phyloP scores from a whole-genome alignment of 345 rosid genomes.

The Erodium maritimum region DNA sequence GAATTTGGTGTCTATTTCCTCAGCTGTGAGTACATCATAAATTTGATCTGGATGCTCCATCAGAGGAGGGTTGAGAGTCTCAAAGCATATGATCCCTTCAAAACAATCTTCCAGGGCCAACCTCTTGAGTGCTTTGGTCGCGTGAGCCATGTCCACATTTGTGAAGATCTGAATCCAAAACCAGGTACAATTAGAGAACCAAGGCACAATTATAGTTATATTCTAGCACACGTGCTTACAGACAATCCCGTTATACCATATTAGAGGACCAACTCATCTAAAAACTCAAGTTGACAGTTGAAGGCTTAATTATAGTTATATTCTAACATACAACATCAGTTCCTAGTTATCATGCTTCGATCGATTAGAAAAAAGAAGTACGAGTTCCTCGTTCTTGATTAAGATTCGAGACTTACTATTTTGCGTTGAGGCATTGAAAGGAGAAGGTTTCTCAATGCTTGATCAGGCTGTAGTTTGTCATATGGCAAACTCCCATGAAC shows the following conservation, averaged over 20 bases:
- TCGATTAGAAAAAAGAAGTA: too few species aligned
- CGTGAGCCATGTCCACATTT: slow-evolving; percentile 58
- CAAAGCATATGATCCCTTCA: slow-evolving; percentile 71
- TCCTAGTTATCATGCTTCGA: too few species aligned
- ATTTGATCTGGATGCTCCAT: too few species aligned
- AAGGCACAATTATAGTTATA: too few species aligned
- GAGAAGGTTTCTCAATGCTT: slow-evolving; percentile 57
- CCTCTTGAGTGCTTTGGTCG: slow-evolving; percentile 32
- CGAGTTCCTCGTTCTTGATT: not conserved
- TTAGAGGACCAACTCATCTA: too few species aligned
- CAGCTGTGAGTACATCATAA: too few species aligned
- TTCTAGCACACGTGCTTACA: too few species aligned
- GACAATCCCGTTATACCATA: too few species aligned
- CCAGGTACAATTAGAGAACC: too few species aligned
- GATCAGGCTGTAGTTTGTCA: slow-evolving; percentile 60
- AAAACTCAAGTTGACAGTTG: too few species aligned
- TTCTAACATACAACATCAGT: too few species aligned
- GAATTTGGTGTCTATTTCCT: not conserved
- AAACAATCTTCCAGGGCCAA: slow-evolving; percentile 68
- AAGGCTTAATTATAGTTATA: too few species aligned
- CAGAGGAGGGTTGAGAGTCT: slow-evolving; percentile 52
- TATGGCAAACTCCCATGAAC: slow-evolving; percentile 82
- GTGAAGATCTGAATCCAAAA: slow-evolving; percentile 50
- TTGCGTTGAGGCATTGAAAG: slow-evolving; percentile 75
- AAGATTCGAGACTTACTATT: slow-evolving; percentile 33